Evolutionary conservation across 1,284 basidiomycete genomes (phyloP).

Genomic region (Cryptococcus sp.): DNA sequence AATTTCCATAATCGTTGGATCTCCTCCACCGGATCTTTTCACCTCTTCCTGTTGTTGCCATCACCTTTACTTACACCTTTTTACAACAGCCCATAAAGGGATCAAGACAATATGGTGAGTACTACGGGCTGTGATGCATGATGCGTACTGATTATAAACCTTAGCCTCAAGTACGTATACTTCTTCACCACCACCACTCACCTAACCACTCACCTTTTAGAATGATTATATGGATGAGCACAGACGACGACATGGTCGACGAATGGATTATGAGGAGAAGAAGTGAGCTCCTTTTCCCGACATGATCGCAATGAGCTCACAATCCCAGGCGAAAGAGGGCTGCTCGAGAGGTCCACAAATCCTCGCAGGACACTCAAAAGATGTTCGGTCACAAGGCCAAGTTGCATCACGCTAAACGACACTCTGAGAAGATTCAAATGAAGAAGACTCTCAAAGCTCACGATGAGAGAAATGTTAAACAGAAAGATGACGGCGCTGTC

Average conservation of each 20-base stretch:
- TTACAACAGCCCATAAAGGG: not conserved
- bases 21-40: conserved; percentile 2
- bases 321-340: conserved; percentile 80
- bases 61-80: not conserved
- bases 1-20: conserved; percentile 13
- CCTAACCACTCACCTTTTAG: conserved; percentile 19
- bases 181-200: not conserved
- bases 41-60: conserved; percentile 1
- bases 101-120: conserved; percentile 15
- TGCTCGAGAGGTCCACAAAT: conserved; percentile 84
- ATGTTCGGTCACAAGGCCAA: conserved; percentile 97
- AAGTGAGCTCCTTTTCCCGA: conserved; percentile 28
- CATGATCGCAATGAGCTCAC: not conserved
- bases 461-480: conserved; percentile 97
- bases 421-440: conserved; percentile 97
- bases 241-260: conserved; percentile 47
- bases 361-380: conserved; percentile 85
- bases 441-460: conserved; percentile 99
- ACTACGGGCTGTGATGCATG: not conserved
- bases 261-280: conserved; percentile 47
- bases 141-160: not conserved
- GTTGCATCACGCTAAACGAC: conserved; percentile 89
- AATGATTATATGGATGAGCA: conserved; percentile 51
- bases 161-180: conserved; percentile 39
- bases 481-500: conserved; percentile 72